Evolutionary conservation across 306 rosid species (phyloP).

Genomic region (Lathyrus tuberosus): DNA sequence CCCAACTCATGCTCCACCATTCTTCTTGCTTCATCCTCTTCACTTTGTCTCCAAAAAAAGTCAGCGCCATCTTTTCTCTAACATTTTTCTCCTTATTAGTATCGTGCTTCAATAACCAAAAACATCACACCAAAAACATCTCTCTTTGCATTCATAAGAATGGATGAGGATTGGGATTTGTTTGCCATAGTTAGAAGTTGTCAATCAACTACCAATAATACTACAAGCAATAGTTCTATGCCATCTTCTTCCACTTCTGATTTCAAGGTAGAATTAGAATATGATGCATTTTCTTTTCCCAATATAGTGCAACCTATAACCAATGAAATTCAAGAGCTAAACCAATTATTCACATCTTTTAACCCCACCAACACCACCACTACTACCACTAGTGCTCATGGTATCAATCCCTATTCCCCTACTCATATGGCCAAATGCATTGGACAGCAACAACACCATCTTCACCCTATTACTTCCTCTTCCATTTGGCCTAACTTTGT

Average conservation of each 20-base stretch:
- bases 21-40: slow-evolving; percentile 38
- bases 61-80: slow-evolving; percentile 26
- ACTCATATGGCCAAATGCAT: slow-evolving; percentile 1
- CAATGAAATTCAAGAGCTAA: slow-evolving; percentile 18
- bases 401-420: slow-evolving; percentile 24
- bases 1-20: slow-evolving; percentile 50
- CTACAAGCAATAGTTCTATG: neutral
- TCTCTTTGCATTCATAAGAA: neutral
- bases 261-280: slow-evolving; percentile 22
- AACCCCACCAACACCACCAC: slow-evolving; percentile 22
- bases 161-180: slow-evolving; percentile 81
- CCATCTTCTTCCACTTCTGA: slow-evolving; percentile 42
- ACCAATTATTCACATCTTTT: slow-evolving; percentile 22
- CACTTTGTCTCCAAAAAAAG: slow-evolving; percentile 13
- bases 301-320: slow-evolving; percentile 19
- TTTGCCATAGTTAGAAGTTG: slow-evolving; percentile 72
- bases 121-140: neutral
- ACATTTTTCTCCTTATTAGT: neutral
- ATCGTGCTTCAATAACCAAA: slow-evolving; percentile 4
- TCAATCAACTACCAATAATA: slow-evolving; percentile 38
- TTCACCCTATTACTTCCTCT: neutral
- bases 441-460: neutral
- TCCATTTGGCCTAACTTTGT: slow-evolving; percentile 14
- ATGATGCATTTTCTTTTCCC: slow-evolving; percentile 17
- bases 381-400: neutral